Base-by-base conservation (phyloP, 371 early-diverging fungal species). In the Dichotomocladium elegans region DNA sequence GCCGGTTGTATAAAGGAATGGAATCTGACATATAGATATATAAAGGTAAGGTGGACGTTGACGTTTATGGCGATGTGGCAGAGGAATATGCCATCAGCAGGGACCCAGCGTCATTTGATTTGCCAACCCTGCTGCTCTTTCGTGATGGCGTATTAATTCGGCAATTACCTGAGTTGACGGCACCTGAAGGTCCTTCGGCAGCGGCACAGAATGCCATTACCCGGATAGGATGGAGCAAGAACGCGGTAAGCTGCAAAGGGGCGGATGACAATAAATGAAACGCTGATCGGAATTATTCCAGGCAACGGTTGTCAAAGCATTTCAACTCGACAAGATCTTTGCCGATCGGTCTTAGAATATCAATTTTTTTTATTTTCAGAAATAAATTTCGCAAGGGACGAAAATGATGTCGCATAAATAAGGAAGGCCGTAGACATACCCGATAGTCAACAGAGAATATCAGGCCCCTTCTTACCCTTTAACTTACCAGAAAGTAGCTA, bases 51-150 rank as follows among this genome's bases (percentile, higher is more conserved):
- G 53, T 77, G 14, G 77, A 77, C 47, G 60, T 77, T 15, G 77
- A 77, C 50, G 21, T 72, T 3, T 72, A 66, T 40, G 51, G 70
- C 14, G 65, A 72, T 49, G 35, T 77, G 37, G 77, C 69, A 9
- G 63, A 68, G 30, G 69, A 72, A 41, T 77, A 61, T 59, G 69
- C 63, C 19, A 65, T 77, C 7, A 72, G 73, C 40, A 63, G 71
- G 27, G 77, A 73, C 41, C 72, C 77, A 2, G 73, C 77, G 10
- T 72, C 77, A 0, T 73, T 77, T 58, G 78, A 77, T 50, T 42
- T 77, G 24, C 78, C 78, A 21, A 74, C 78, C 0, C 34, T 77
- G 6, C 47, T 77, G 14, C 53, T 77, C 6, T 72, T 77, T 46
- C 68, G 69, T 19, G 57, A 77, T 30, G 77, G 77, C n/a, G 53